Evolutionary conservation across 2,329 filamentous ascomycete species (phyloP).

Genomic region (Ophiostoma triangulosporum): DNA sequence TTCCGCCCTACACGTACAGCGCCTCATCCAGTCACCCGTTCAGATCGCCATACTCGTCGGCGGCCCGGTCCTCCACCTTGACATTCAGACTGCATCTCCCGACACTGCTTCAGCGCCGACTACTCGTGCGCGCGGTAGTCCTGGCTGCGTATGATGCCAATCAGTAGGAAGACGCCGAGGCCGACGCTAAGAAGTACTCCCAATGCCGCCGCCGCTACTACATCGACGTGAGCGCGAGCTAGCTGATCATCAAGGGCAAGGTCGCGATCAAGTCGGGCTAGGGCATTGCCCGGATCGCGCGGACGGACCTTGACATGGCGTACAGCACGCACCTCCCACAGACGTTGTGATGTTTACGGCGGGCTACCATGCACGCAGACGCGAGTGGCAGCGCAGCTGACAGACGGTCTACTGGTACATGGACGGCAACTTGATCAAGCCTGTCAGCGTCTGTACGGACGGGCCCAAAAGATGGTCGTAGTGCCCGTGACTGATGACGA

Average conservation of each 20-base stretch:
- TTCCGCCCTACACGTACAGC: too few species aligned
- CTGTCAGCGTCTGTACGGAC: slow-evolving; percentile 56
- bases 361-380: slow-evolving; percentile 45
- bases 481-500: slow-evolving; percentile 82
- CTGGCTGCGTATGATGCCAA: too few species aligned
- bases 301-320: slow-evolving; percentile 26
- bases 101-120: too few species aligned
- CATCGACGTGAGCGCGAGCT: slow-evolving; percentile 40
- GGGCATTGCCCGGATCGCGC: slow-evolving; percentile 31
- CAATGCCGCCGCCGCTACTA: slow-evolving; percentile 48
- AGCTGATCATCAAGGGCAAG: slow-evolving; percentile 41
- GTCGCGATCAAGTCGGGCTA: slow-evolving; percentile 40
- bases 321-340: slow-evolving; percentile 37
- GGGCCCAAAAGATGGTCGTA: slow-evolving; percentile 82
- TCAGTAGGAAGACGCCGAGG: too few species aligned
- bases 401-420: slow-evolving; percentile 54
- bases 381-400: slow-evolving; percentile 42
- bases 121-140: too few species aligned
- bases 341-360: slow-evolving; percentile 45
- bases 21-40: too few species aligned
- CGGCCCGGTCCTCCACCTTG: too few species aligned
- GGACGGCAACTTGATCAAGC: slow-evolving; percentile 48
- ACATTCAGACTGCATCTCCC: too few species aligned
- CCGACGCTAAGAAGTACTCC: too few species aligned
- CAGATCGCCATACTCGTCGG: too few species aligned